phyloP scores from a whole-genome alignment of 495 filamentous ascomycete species.

The Penicillium angulare region DNA sequence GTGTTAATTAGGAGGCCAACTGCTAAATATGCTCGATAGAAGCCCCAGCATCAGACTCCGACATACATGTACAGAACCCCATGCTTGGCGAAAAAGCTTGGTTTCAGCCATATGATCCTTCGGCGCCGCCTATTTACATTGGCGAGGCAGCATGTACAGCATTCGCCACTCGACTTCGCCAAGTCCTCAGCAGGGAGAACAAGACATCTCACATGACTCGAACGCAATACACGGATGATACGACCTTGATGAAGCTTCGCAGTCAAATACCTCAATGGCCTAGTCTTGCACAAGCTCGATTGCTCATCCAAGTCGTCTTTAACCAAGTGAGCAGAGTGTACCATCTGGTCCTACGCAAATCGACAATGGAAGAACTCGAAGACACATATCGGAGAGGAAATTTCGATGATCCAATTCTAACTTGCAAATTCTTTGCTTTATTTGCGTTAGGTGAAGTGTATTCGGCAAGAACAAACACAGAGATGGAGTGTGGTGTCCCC shows the following conservation, averaged over 20 bases:
- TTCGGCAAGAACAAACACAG: conserved; percentile 14
- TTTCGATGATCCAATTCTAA: conserved; percentile 24
- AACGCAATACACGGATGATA: conserved; percentile 27
- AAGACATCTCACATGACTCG: conserved; percentile 26
- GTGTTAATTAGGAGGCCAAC: not conserved
- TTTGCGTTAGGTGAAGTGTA: conserved; percentile 36
- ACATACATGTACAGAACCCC: conserved; percentile 26
- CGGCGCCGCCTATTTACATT: conserved; percentile 30
- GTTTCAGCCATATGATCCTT: conserved; percentile 32
- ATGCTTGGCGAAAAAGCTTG: conserved; percentile 32
- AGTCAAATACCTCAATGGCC: conserved; percentile 25
- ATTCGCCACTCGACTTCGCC: conserved; percentile 33
- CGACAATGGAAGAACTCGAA: conserved; percentile 25
- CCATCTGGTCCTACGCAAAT: conserved; percentile 27
- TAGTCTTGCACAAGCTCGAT: conserved; percentile 18
- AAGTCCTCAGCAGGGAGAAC: conserved; percentile 22
- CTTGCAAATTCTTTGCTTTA: conserved; percentile 29
- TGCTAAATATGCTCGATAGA: not conserved
- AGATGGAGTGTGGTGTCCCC: conserved; percentile 20
- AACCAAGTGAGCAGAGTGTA: conserved; percentile 29
- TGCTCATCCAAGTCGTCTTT: conserved; percentile 25
- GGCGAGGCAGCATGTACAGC: conserved; percentile 36
- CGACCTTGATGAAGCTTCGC: conserved; percentile 14
- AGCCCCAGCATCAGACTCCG: not conserved
- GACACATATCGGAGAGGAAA: conserved; percentile 12